phyloP scores from a whole-genome alignment of 2,329 filamentous ascomycete genomes.

The Claviceps digitariae region DNA sequence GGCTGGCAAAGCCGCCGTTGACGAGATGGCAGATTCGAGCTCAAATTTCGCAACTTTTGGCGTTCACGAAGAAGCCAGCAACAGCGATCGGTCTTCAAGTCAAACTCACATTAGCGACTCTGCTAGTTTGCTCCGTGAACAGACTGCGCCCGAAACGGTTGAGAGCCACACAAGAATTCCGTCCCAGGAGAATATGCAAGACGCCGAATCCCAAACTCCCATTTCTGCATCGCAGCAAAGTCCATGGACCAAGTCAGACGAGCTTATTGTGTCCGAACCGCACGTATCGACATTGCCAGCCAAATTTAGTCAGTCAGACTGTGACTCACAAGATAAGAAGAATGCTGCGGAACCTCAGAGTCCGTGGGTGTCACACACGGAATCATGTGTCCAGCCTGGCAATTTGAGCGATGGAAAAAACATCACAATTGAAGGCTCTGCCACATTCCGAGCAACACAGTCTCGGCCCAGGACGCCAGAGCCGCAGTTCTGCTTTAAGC shows the following conservation, averaged over 20 bases:
- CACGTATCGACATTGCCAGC: not conserved
- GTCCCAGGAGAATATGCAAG: not conserved
- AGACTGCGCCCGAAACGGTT: not conserved
- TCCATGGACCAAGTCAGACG: slow-evolving; percentile 6
- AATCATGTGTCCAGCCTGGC: not conserved
- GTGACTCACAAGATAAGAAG: not conserved
- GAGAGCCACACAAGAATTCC: not conserved
- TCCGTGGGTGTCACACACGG: slow-evolving; percentile 9
- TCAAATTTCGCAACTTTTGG: not conserved
- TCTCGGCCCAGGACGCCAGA: slow-evolving; percentile 27
- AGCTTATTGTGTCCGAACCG: not conserved
- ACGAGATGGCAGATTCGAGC: not conserved
- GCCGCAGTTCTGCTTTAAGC: slow-evolving; percentile 33
- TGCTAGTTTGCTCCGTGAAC: not conserved
- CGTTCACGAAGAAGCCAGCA: not conserved
- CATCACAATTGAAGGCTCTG: not conserved
- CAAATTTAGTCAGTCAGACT: no score
- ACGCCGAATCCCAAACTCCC: not conserved
- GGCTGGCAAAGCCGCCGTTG: not conserved
- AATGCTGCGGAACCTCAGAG: slow-evolving; percentile 7
- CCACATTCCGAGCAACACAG: not conserved
- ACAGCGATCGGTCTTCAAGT: not conserved
- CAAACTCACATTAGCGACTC: not conserved
- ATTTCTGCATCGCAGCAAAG: slow-evolving; percentile 7
- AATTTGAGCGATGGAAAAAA: not conserved